Base-by-base conservation (phyloP, 805 yeast species). In the Spathaspora sp. region DNA sequence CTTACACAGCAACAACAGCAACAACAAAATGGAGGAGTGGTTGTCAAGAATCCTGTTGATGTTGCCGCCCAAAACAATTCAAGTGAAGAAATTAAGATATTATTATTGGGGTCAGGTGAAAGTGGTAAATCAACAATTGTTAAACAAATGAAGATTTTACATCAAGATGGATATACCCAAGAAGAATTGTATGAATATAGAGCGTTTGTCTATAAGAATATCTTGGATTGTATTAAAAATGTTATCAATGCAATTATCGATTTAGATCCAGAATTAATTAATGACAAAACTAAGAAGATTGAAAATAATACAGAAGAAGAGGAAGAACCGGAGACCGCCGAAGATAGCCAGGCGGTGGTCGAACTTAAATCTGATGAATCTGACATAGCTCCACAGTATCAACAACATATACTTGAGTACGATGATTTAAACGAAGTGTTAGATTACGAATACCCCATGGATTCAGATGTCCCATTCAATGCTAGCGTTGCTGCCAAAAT, bases 71-170 rank as follows among this genome's bases (percentile, higher is more conserved):
- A 48, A 40, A 47, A 48, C 5, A 49, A 45, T 32, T 46, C 50
- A 10, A 38, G 47, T 4, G 64, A 77, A 55, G 88, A 82, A 52
- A 82, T 85, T 49, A 91, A 91, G 65, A 84, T 92, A 46, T 73
- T 92, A 38, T 73, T 92, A 32, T 69, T 87, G 47, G 94, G 99
- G 5, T 87, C 97, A 0, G 99, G 98, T 14, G 96, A 87, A 62
- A 77, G 85, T 55, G 96, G 96, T 4, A 88, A 87, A 62, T 84
- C 91, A 7, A 87, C 96, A 16, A 83, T 87, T 49, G 80, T 88
- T 49, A 88, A 87, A 65, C 96, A 87, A 66, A 88, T 88, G 83
- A 87, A 86, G 63, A 86, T 86, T 52, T 72, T 86, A 47, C 89
- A 87, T 62, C 87, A 85, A 62, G 76, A 82, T 57, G 92, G 92